Evolutionary conservation across 345 rosid genomes (phyloP), one percentile per base, ranked within the genome.

Genomic region (Lepidium aucheri): DNA sequence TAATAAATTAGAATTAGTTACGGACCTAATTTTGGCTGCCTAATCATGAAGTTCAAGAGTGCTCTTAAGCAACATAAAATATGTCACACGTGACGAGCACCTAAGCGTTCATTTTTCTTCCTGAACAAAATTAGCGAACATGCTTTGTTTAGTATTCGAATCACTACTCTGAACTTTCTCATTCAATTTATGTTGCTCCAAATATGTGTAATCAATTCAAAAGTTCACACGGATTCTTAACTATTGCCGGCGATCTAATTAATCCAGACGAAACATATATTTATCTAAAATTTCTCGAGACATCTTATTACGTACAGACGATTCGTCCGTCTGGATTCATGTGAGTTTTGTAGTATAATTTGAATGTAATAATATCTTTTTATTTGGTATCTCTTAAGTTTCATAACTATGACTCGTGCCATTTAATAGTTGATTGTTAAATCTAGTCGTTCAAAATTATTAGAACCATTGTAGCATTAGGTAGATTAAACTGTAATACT

Each of bases 11-110:
- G 61, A 65, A 39, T 65, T 57, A 50, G 70, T 33, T 72, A 65
- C 45, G 16, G 40, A 43, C 76, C 76, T 72, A 65, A 72, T 65
- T 72, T 72, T 65, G 71, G 76, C 72, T 52, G 76, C 76, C 76
- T 50, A 72, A 72, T 72, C 60, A 72, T 20, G 65, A 64, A 64
- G 65, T 10, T 46, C 45, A 50, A 57, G 61, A 57, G 61, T 72
- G 71, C 54, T 47, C 28, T 10, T 1, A 50, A 60, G 52, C 71
- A 65, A 65, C 70, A 65, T 64, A 56, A 41, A 72, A 30, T 56
- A 72, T 64, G 46, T n/a, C n/a, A 65, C 76, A 72, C 76, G 76
- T 72, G 76, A 72, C 41, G 7, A 28, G 22, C 64, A 72, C 54
- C 47, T 41, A 65, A 64, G 58, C 64, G 32, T 65, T 58, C 57